Evolutionary conservation across 345 rosid genomes (phyloP), one percentile per base, ranked within the genome.

Genomic region (Brassica rapa): DNA sequence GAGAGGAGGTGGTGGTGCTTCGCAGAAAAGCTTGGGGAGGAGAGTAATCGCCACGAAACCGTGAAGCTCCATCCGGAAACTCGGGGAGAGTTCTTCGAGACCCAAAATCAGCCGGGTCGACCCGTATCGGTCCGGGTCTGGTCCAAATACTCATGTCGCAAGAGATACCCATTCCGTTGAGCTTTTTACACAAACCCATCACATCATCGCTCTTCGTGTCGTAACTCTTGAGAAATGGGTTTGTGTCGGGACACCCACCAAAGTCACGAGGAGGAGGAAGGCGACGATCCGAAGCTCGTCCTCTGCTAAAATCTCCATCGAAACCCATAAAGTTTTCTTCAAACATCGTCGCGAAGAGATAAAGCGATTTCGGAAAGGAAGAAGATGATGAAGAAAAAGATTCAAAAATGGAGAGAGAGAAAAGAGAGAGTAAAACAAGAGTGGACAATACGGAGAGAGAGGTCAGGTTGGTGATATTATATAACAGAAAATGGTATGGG

Each of bases 81-180:
- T 67, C 83, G 63, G 68, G 74, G 63, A 72, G 79, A 74, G 19
- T 64, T 62, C 41, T 39, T 53, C 87, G 73, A 63, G 72, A 68
- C 55, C 81, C 76, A 55, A 75, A 67, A 1, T 51, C 86, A 27
- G 39, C n/a, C 4, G 82, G 77, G 79, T 81, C 86, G 71, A 77
- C 39, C 75, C 77, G 79, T 71, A 80, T 63, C 62, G 85, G 74
- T 64, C 80, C 84, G 73, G 71, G 83, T 76, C 30, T 76, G 62
- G 10, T 61, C 78, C 81, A 62, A 1, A 80, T 74, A 55, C 73
- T 68, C 63, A 53, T 51, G 19, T 81, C 88, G 62, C 83, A 83
- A 67, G 80, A 70, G 70, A 90, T 73, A 80, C 79, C 84, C 90
- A 90, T 73, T 60, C 83, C 66, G 49, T 15, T 24, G 4, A 88